A percentile compares a stretch with the other conserved stretches of the same genome.
phyloP scores from a whole-genome alignment of 1,139 yeast species.

The Hemisphaericaspora xylanilytica region DNA sequence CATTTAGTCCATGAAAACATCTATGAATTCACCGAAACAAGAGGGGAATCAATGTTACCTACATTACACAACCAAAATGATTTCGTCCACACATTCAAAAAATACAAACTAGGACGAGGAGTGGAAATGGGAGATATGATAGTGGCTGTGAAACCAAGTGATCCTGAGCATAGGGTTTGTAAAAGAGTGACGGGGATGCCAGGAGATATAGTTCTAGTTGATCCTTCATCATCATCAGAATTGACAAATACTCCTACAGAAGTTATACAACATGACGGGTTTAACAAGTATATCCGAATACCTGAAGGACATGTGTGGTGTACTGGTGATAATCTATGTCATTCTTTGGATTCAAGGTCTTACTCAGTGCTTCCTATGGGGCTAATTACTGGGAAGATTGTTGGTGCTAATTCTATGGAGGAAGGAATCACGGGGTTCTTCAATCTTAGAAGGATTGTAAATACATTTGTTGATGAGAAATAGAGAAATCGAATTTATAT shows the following conservation, averaged over 20 bases:
- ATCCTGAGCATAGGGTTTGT: constrained; percentile 82
- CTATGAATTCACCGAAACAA: constrained; percentile 76
- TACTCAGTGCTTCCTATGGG: constrained; percentile 90
- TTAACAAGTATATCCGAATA: constrained; percentile 59
- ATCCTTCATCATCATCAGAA: constrained; percentile 66
- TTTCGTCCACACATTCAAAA: constrained; percentile 75
- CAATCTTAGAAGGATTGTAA: constrained; percentile 55
- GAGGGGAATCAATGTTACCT: constrained; percentile 96
- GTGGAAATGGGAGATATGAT: constrained; percentile 81
- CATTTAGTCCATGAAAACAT: constrained; percentile 66
- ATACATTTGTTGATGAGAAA: constrained; percentile 31
- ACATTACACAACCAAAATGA: constrained; percentile 75
- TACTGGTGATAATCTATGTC: constrained; percentile 88
- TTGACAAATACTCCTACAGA: constrained; percentile 41
- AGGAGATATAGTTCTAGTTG: constrained; percentile 78
- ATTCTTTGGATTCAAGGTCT: constrained; percentile 86
- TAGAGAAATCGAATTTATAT: constrained; percentile 11
- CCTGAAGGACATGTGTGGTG: constrained; percentile 97
- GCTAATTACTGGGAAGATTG: constrained; percentile 79
- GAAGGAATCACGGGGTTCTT: constrained; percentile 41
- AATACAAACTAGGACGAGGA: constrained; percentile 54
- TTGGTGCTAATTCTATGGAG: constrained; percentile 57
- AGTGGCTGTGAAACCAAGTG: constrained; percentile 88
- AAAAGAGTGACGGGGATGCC: constrained; percentile 96
- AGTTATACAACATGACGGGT: constrained; percentile 39